Base-by-base conservation (phyloP, 352 stramenopile genomes). In the Pythium utonaiense region DNA sequence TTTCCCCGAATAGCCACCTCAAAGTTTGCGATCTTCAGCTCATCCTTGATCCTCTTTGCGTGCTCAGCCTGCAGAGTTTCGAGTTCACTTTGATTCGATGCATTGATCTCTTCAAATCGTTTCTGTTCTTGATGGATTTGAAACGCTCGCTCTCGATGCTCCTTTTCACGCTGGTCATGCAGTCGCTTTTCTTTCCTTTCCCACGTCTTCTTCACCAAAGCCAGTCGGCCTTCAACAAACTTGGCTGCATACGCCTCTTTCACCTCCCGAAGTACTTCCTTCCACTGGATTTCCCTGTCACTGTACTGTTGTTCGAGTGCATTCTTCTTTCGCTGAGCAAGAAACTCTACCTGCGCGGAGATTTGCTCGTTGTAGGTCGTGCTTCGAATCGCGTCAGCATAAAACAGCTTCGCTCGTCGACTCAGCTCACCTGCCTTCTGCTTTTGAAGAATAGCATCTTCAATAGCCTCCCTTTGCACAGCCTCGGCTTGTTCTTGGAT, bases 291-390 rank as follows among this genome's bases (percentile, higher is more conserved):
- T 3, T 51, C 22, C 22, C 40, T 16, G 27, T 51, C 51, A 5
- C 44, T 33, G 2, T 19, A 6, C 6, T 36, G 49, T n/a, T 82
- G 66, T 19, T 49, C 57, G 0, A 78, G 19, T 10, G 65, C 53
- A 16, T 80, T 82, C 0, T 73, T 30, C 19, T 71, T 71, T 0
- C 83, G 73, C 36, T 88, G 69, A 5, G 86, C 78, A 33, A 84
- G 74, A 21, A 88, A 83, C 13, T 93, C 83, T 22, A 93, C 74
- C 27, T 91, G 77, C 3, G 76, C 71, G 6, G 78, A 81, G 0
- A 91, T 47, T 53, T 63, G 67, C 33, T 88, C 77, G 36, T 88
- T 89, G 67, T 93, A 93, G 0, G 80, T 88, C 6, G 78, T 82
- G 1, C 75, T 56, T 4, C 81, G 71, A 48, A 86, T 83, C 1